Evolutionary conservation across 176 grass and related monocot genomes (phyloP), one percentile per base, ranked within the genome.

Genomic region (Musa acuminata): DNA sequence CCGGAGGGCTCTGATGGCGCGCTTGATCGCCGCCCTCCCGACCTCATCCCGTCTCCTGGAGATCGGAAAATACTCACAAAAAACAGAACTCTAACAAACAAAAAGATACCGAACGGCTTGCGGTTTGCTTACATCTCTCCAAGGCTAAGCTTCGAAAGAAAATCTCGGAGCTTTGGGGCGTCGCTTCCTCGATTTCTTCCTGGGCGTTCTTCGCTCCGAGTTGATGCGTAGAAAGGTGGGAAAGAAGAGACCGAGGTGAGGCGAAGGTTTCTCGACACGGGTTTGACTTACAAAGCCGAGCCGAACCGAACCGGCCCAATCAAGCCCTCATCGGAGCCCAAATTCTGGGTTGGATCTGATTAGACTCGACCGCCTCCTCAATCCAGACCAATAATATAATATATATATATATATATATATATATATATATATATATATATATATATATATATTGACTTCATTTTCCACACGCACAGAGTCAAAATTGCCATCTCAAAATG

Each of bases 11-110:
- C 78, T 51, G 73, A 87, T 62, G 9, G 84, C 86, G 4, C 80
- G 80, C 78, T 53, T 82, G 70, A 91, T 91, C 16, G 91, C 86
- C 43, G 80, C 83, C 74, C 63, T 89, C 48, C 86, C 84, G 53
- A 83, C 75, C 59, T 94, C 95, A 57, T 75, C 84, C 48, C 79
- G 72, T 77, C 73, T 89, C 95, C 90, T 99, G 83, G 67, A 70
- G 1, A 50, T n/a, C 43, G 2, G 51, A 50, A 4, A 51, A 11
- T 43, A 6, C 35, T 43, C 4, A 20, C 8, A 8, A 10, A 25
- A 13, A 0, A 49, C 1, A 49, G 9, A 70, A n/a, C 35, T 11
- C 6, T 50, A 50, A 48, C 17, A 11, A 70, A 2, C 35, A 43
- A 43, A 43, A 5, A 70, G 19, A 9, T 51, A 51, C 16, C 17